A percentile compares a stretch with the other conserved stretches of the same genome.
phyloP scores from a whole-genome alignment of 2,329 filamentous ascomycete species.

The Epichloe festucae region DNA sequence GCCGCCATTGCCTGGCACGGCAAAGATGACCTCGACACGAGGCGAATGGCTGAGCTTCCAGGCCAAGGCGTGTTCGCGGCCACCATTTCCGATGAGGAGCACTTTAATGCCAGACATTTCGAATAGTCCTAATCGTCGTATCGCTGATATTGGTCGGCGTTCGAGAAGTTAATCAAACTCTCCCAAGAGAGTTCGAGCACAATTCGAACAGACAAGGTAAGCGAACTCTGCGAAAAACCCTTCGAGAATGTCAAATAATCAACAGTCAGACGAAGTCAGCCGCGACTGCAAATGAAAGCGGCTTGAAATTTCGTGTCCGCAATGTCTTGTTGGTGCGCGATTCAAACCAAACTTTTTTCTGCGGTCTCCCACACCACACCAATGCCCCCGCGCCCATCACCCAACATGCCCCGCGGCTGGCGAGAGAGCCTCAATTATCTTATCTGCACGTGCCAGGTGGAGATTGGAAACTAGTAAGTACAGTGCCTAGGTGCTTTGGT shows the following conservation, averaged over 20 bases:
- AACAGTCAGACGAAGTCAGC: background rate
- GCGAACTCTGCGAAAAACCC: background rate
- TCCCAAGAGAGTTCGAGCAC: background rate
- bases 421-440: too few relatives aligned
- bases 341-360: too few relatives aligned
- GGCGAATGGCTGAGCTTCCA: conserved; percentile 86
- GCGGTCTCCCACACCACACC: too few relatives aligned
- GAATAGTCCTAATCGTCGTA: background rate
- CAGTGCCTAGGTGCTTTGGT: too few relatives aligned
- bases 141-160: background rate
- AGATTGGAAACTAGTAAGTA: background rate
- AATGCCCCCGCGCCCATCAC: too few relatives aligned
- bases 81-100: conserved; percentile 84
- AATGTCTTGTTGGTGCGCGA: too few relatives aligned
- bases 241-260: background rate
- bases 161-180: background rate
- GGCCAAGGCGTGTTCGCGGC: conserved; percentile 84
- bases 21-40: conserved; percentile 61
- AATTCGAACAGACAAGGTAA: background rate
- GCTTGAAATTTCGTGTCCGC: too few relatives aligned
- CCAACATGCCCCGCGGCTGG: too few relatives aligned
- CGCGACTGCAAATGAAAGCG: too few relatives aligned
- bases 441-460: too few relatives aligned
- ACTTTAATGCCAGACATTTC: conserved; percentile 42
- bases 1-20: conserved; percentile 73